phyloP scores from a whole-genome alignment of 331 rosid species.

The Rosa hybrid region DNA sequence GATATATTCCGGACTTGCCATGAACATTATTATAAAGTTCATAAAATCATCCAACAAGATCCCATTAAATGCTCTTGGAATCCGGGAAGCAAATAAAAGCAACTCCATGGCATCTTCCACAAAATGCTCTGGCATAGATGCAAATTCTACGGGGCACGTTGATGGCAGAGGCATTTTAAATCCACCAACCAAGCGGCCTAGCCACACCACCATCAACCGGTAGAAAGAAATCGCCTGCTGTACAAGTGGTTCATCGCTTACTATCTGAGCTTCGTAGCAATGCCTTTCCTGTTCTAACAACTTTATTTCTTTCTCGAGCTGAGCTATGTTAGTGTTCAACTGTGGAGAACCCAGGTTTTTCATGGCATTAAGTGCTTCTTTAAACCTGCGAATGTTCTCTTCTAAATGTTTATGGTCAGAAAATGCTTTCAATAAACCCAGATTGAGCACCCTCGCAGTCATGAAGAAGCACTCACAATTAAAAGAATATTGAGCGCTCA shows the following conservation, averaged over 20 bases:
- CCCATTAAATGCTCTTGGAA: constrained; percentile 92
- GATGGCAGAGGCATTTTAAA: constrained; percentile 91
- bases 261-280: constrained; percentile 88
- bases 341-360: constrained; percentile 64
- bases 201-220: constrained; percentile 88
- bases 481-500: constrained; percentile 58
- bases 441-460: constrained; percentile 94
- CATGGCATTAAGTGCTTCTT: constrained; percentile 78
- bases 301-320: constrained; percentile 85
- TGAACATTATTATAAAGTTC: constrained; percentile 94
- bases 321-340: constrained; percentile 55
- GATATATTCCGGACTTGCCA: constrained; percentile 87
- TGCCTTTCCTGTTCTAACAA: constrained; percentile 73
- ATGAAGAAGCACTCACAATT: constrained; percentile 97
- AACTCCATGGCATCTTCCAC: constrained; percentile 98
- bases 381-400: constrained; percentile 82
- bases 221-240: constrained; percentile 78
- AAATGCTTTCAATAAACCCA: constrained; percentile 91
- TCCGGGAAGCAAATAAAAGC: constrained; percentile 87
- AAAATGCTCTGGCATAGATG: constrained; percentile 95
- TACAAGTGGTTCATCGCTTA: constrained; percentile 76
- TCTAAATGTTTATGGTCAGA: constrained; percentile 89
- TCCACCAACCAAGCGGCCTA: constrained; percentile 93
- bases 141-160: constrained; percentile 77
- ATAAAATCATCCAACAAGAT: constrained; percentile 87